Base-by-base conservation (phyloP, 208 protist species). In the Leishmania tropica region DNA sequence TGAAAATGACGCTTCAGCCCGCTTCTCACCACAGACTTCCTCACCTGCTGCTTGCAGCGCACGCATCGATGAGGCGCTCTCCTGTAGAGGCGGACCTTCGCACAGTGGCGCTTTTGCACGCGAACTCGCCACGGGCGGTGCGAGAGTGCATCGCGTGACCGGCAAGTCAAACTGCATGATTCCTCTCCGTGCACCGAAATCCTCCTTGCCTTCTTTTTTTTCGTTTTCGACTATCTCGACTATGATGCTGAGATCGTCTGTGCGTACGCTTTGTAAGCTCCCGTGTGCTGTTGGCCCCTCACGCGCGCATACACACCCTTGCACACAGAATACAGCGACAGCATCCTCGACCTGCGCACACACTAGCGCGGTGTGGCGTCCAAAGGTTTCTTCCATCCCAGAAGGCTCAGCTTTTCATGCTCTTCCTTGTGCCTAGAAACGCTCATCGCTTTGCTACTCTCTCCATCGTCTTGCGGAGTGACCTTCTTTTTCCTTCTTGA, bases 141-240 rank as follows among this genome's bases (percentile, higher is more conserved):
- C 51, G 37, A 51, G 70, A 51, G 45, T 35, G 11, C 4, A 53
- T 13, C 24, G 6, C 28, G 37, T 54, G 28, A 53, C 42, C 28
- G 45, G 37, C 70, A 74, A 74, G 70, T 19, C 24, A n/a, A 74
- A 17, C 70, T 74, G 21, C 70, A 53, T 74, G 45, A 51, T 74
- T 35, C 40, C n/a, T 54, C 70, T 53, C 28, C 10, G 8, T 74
- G 19, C 70, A 31, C 40, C 54, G 35, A 72, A 35, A 72, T 42
- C 10, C 21, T 31, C 35, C 35, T 28, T 64, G 1, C 24, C 42
- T 21, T 8, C 28, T 31, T 19, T 51, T 45, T 53, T 53, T n/a
- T 40, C 40, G 28, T 53, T n/a, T 54, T 45, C 40, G 28, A 35
- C 70, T n/a, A 31, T 51, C 70, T 74, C 37, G 70, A 35, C 24